phyloP scores from a whole-genome alignment of 2,329 filamentous ascomycete genomes.

The Orbilia blumenaviensis region DNA sequence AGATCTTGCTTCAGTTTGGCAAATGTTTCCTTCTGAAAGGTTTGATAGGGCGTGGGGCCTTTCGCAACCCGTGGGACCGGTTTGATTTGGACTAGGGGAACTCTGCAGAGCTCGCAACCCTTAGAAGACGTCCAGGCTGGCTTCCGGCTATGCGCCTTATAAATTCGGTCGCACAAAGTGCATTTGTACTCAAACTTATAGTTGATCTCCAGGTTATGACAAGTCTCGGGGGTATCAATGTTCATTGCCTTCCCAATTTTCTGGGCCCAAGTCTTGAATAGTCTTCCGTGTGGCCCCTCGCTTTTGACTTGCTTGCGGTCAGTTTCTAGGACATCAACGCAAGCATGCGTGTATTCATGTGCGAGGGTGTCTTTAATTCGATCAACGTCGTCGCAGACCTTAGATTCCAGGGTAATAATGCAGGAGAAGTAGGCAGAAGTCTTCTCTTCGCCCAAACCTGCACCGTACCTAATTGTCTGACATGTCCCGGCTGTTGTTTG shows the following conservation, averaged over 20 bases:
- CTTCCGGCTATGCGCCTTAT: slow-evolving; percentile 38
- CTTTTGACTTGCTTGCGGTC: slow-evolving; percentile 33
- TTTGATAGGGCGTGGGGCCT: slow-evolving; percentile 28
- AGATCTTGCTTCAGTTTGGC: slow-evolving; percentile 34
- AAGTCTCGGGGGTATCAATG: slow-evolving; percentile 29
- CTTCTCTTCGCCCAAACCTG: not conserved
- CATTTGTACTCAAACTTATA: slow-evolving; percentile 51
- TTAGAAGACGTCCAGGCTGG: slow-evolving; percentile 40
- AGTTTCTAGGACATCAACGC: slow-evolving; percentile 44
- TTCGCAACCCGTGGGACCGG: slow-evolving; percentile 41
- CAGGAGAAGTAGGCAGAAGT: slow-evolving; percentile 23
- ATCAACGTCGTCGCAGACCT: slow-evolving; percentile 46
- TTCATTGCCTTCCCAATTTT: slow-evolving; percentile 45
- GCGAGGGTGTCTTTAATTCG: slow-evolving; percentile 24
- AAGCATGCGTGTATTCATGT: slow-evolving; percentile 50
- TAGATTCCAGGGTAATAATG: slow-evolving; percentile 32
- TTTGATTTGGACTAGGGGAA: slow-evolving; percentile 42
- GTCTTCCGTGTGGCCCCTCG: slow-evolving; percentile 26
- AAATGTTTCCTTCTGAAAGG: slow-evolving; percentile 48
- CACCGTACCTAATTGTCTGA: slow-evolving; percentile 6
- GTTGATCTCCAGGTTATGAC: slow-evolving; percentile 39
- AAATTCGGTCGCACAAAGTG: slow-evolving; percentile 19
- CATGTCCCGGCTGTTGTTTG: slow-evolving; percentile 45
- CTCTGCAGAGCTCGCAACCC: slow-evolving; percentile 31
- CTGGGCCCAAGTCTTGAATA: slow-evolving; percentile 44